phyloP scores from a whole-genome alignment of 2,329 filamentous ascomycete species.

The Aspergillus transmontanensis region DNA sequence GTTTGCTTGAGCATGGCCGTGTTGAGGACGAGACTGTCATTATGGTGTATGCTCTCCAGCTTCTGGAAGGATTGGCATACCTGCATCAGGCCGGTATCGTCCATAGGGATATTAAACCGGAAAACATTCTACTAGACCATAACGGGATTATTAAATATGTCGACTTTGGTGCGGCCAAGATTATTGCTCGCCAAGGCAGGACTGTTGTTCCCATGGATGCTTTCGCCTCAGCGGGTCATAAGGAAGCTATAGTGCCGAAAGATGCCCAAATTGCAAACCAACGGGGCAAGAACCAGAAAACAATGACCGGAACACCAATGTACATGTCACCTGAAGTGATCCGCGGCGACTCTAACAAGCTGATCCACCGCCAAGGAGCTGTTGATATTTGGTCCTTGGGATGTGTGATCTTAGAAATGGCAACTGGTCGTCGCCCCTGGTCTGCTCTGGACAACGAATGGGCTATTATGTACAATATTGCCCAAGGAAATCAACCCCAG shows the following conservation, averaged over 20 bases:
- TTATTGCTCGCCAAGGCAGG: constrained; percentile 90
- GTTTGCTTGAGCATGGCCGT: constrained; percentile 86
- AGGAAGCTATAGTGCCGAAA: constrained; percentile 34
- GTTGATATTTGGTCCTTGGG: constrained; percentile 96
- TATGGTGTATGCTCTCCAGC: constrained; percentile 92
- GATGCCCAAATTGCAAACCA: constrained; percentile 33
- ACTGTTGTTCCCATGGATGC: constrained; percentile 72
- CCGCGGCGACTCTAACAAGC: constrained; percentile 78
- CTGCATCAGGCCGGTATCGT: constrained; percentile 89
- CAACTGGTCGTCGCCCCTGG: constrained; percentile 91
- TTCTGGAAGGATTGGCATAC: constrained; percentile 91
- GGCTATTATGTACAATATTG: constrained; percentile 99
- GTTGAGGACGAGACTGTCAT: constrained; percentile 98
- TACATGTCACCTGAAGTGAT: constrained; percentile 99
- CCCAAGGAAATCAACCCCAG: constrained; percentile 89
- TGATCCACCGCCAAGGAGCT: constrained; percentile 74
- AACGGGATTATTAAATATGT: constrained; percentile 99
- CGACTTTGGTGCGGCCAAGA: constrained; percentile 95
- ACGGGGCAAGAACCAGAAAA: constrained; percentile 67
- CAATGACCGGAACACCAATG: constrained; percentile 98
- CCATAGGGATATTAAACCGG: constrained; percentile 96
- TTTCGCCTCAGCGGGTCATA: constrained; percentile 50
- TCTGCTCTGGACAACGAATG: constrained; percentile 96
- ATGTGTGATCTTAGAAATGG: constrained; percentile 97
- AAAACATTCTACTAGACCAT: constrained; percentile 95